Percentiles rank a stretch among this genome's conserved stretches.
Conservation (phyloP, 2,329 filamentous ascomycete species). For the Penicillium sp. region DNA sequence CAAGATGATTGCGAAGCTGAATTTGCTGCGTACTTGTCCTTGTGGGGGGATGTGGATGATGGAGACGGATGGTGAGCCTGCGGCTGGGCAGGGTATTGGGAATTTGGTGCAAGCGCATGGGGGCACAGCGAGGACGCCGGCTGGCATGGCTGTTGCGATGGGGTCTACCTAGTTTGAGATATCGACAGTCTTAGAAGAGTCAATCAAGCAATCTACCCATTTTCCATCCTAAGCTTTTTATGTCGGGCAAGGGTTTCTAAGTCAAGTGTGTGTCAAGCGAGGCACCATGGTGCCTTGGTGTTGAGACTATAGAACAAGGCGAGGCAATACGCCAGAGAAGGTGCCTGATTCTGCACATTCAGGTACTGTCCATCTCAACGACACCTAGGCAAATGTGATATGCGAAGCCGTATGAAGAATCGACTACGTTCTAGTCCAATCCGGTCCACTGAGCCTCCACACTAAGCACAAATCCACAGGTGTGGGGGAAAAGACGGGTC, state of each 20-base stretch:
- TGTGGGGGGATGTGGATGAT: constrained; percentile 44
- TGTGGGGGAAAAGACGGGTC: constrained; percentile 11
- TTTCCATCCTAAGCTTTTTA: no score
- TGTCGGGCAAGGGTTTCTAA: no score
- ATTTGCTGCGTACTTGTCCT: constrained; percentile 38
- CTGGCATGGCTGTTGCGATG: constrained; percentile 10
- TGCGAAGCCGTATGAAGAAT: no score
- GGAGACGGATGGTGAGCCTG: constrained; percentile 31
- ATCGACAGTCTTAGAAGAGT: no score
- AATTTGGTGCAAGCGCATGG: constrained; percentile 1
- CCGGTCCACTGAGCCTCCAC: neutral
- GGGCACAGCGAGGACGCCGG: constrained; percentile 8
- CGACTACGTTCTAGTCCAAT: no score
- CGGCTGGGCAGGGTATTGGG: neutral
- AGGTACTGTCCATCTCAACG: neutral
- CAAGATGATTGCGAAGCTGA: constrained; percentile 39
- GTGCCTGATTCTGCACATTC: no score
- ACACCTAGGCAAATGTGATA: no score
- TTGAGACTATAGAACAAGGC: no score
- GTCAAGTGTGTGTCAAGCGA: no score
- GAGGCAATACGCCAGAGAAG: no score
- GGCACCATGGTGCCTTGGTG: no score
- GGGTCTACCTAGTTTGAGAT: neutral
- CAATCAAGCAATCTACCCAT: no score
- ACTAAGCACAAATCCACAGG: neutral